Evolutionary conservation across 176 grass and related monocot genomes (phyloP), one percentile per base, ranked within the genome.

Genomic region (Avena insularis): DNA sequence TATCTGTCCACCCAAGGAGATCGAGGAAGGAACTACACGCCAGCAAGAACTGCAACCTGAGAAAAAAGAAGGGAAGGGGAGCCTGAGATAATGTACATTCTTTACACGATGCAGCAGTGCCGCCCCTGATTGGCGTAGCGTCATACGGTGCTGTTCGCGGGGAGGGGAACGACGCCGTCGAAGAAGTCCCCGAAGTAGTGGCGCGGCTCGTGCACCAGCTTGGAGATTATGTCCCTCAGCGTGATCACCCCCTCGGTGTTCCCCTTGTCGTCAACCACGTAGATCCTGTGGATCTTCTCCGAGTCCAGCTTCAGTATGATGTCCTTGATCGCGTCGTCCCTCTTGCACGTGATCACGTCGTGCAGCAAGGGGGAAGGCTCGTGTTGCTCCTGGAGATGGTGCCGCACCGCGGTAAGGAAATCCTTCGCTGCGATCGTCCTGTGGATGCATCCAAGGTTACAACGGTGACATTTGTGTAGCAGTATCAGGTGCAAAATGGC

Each of bases 181-280:
- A 99, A 99, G 90, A 99, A 99, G 86, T 99, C 97, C 2, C 94
- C 97, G 17, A 99, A 99, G 79, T 99, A 99, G 62, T 94, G 89
- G 54, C 54, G 89, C 2, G 97, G 97, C 61, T 99, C 97, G 40
- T 99, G 92, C 20, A 97, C 97, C 57, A 99, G 83, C 84, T 94
- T 99, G 85, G 97, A 99, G 80, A 99, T 99, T 66, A 99, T 96
- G 89, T 99, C 97, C 70, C 94, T 87, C 74, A 99, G 85, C 2
- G 97, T 99, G 77, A 99, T 94, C 38, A 99, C 90, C 1, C 97
- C 97, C 31, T 94, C 89, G 2, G 93, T 59, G 78, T 85, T 81
- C 33, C 89, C 92, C 47, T 90, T 53, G 71, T 87, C 92, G 56
- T 97, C 89, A 0, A 86, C 36, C 12, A 99, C 87, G 3, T 99